These are phyloP conservation scores for Fusarium sp. DNA, from an alignment of 2,329 filamentous ascomycete genomes.

Conservation along the genomic window DNA sequence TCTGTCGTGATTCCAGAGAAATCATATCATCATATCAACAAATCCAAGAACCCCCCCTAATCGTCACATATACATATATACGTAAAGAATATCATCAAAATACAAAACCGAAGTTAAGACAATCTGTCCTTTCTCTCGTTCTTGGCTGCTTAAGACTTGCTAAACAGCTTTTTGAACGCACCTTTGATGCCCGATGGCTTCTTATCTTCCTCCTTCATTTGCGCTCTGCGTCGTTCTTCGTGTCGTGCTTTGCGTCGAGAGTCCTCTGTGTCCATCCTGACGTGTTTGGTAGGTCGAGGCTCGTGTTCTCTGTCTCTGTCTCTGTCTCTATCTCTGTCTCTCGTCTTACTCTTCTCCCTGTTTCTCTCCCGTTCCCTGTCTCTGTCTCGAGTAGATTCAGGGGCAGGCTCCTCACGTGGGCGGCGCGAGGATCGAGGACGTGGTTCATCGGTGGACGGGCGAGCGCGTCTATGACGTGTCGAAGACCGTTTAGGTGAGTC, in stretches of 20 bases:
- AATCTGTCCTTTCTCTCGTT: constrained; percentile 15
- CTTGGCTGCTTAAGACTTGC: constrained; percentile 33
- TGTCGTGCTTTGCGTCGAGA: constrained; percentile 51
- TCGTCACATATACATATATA: constrained; percentile 44
- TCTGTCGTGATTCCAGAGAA: constrained; percentile 29
- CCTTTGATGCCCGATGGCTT: constrained; percentile 48
- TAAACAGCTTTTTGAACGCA: constrained; percentile 49
- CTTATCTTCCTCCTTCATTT: constrained; percentile 49
- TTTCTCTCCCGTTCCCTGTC: constrained; percentile 18
- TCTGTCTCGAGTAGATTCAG: constrained; percentile 32
- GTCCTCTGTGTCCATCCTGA: constrained; percentile 51
- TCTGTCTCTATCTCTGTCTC: constrained; percentile 12
- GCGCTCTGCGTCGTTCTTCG: constrained; percentile 48
- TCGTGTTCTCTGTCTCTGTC: constrained; percentile 11
- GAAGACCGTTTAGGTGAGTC: constrained; percentile 49
- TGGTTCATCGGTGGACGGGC: constrained; percentile 37
- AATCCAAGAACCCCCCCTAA: constrained; percentile 26
- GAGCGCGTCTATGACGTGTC: constrained; percentile 34
- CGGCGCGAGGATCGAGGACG: constrained; percentile 39
- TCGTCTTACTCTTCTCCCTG: constrained; percentile 22
- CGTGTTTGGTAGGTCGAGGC: constrained; percentile 34
- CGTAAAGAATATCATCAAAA: constrained; percentile 38
- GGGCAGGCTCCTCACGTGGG: constrained; percentile 31
- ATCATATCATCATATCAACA: constrained; percentile 23
- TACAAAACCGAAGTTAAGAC: constrained; percentile 35